Percentiles rank a stretch among this genome's conserved stretches.
Evolutionary conservation across 1,284 basidiomycete species (phyloP).

Genomic region (Ceratobasidium sp.): DNA sequence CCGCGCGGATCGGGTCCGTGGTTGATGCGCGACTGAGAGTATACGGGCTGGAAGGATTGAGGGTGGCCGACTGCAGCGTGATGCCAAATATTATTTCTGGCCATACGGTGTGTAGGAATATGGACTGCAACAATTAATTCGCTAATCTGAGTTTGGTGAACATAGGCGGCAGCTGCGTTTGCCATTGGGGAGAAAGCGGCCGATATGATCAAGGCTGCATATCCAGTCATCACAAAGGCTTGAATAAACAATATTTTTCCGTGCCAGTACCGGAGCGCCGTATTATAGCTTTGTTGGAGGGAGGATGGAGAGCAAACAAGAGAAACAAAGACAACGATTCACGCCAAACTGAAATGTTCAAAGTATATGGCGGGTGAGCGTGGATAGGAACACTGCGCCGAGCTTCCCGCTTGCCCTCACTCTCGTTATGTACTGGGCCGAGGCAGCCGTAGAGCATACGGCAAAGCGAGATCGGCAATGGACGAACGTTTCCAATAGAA

Average conservation of each 20-base stretch:
- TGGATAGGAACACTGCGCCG: too few relatives aligned
- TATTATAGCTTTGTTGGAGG: neutral
- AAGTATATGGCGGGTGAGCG: too few relatives aligned
- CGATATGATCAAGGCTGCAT: conserved; percentile 61
- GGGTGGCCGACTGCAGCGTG: conserved; percentile 68
- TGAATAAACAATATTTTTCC: neutral
- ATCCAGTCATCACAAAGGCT: neutral
- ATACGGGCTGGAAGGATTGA: conserved; percentile 58
- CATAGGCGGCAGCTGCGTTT: conserved; percentile 67
- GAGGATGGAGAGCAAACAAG: neutral
- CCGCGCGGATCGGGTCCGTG: conserved; percentile 69
- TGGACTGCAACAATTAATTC: neutral
- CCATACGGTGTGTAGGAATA: conserved; percentile 64
- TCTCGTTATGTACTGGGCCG: neutral
- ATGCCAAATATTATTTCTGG: conserved; percentile 69
- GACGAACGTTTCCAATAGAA: neutral
- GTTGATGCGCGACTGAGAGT: conserved; percentile 60
- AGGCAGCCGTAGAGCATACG: neutral
- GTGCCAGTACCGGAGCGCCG: neutral
- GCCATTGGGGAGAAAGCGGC: conserved; percentile 73
- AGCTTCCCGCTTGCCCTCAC: too few relatives aligned
- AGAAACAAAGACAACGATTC: neutral
- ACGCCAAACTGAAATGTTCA: too few relatives aligned
- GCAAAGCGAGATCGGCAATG: neutral
- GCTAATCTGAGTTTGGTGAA: conserved; percentile 9